Evolutionary conservation across 1,139 yeast species (phyloP).

Genomic region (Barnettozyma hawaiiensis): DNA sequence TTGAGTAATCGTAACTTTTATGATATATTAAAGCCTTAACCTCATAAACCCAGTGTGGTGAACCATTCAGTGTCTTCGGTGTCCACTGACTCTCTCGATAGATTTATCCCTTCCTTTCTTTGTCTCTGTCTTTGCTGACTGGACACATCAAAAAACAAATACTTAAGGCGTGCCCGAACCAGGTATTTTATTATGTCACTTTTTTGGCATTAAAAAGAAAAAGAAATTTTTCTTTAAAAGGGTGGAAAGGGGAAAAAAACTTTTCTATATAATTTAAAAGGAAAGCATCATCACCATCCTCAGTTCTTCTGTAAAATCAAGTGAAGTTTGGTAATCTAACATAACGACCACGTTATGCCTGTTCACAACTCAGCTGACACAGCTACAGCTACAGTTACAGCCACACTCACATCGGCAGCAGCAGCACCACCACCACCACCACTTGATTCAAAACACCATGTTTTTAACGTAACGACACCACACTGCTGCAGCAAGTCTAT

Average conservation of each 20-base stretch:
- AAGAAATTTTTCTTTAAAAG: background rate
- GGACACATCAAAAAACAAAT: too few species aligned
- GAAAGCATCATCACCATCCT: background rate
- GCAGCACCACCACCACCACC: too few species aligned
- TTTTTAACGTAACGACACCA: background rate
- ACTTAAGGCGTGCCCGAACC: background rate
- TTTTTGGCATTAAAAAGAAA: background rate
- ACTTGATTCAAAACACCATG: background rate
- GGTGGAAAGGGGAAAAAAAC: background rate
- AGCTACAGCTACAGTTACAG: too few species aligned
- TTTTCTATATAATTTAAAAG: background rate
- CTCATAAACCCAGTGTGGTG: too few species aligned
- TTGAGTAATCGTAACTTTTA: too few species aligned
- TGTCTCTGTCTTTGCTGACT: too few species aligned
- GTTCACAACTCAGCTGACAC: background rate
- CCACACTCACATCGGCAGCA: too few species aligned
- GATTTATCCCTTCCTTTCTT: too few species aligned
- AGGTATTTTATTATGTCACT: conserved; percentile 3
- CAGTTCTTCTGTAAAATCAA: background rate
- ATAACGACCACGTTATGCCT: background rate
- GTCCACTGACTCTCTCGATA: too few species aligned
- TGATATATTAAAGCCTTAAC: too few species aligned
- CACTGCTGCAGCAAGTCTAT: background rate
- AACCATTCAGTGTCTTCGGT: too few species aligned
- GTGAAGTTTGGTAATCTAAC: background rate